Evolutionary conservation across 1,284 basidiomycete species (phyloP).

Genomic region (Cerrena zonata): DNA sequence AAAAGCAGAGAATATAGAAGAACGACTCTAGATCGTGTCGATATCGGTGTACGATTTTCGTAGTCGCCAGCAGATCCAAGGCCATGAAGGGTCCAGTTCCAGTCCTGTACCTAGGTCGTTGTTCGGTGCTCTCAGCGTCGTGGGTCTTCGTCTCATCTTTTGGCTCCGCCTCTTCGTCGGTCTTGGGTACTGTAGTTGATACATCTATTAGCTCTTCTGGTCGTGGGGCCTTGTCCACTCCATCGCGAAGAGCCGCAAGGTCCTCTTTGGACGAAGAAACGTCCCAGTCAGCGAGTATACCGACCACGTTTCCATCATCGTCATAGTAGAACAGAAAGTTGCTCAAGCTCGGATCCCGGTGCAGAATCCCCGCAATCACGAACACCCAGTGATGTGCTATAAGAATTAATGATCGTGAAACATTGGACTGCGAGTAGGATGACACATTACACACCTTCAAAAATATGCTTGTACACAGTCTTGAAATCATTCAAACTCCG

Average conservation of each 20-base stretch:
- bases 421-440: not conserved
- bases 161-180: not conserved
- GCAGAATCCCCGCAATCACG: constrained; percentile 1
- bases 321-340: constrained; percentile 7
- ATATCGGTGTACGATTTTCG: not conserved
- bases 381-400: constrained; percentile 9
- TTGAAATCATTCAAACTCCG: constrained; percentile 9
- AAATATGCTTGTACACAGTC: constrained; percentile 8
- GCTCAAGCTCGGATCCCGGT: not conserved
- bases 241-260: not conserved
- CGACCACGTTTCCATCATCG: not conserved
- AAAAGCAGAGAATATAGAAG: constrained; percentile 1
- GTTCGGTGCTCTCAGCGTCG: not conserved
- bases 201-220: not conserved
- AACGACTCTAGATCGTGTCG: constrained; percentile 7
- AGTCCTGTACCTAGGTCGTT: constrained; percentile 13
- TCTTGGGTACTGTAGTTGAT: not conserved
- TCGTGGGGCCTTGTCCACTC: not conserved
- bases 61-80: constrained; percentile 12
- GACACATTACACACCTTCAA: constrained; percentile 7
- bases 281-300: not conserved
- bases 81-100: constrained; percentile 27
- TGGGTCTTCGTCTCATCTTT: not conserved
- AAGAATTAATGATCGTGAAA: not conserved
- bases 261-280: not conserved